phyloP scores from a whole-genome alignment of 2,329 filamentous ascomycete genomes.

The Stenocarpella maydis region DNA sequence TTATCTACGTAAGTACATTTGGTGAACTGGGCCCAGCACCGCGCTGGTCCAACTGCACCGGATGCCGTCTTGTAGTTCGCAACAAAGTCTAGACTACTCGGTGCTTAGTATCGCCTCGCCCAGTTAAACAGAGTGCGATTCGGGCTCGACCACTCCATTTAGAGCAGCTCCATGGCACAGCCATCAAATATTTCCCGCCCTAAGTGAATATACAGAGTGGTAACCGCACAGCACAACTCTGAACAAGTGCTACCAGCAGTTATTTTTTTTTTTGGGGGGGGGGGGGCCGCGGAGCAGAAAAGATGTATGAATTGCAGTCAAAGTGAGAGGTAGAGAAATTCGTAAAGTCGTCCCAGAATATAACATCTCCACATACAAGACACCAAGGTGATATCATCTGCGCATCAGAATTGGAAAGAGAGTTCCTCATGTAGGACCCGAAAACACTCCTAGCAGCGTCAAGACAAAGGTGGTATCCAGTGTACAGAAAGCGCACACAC shows the following conservation, averaged over 20 bases:
- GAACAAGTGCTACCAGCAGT: conserved; percentile 4
- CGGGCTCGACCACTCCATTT: neutral
- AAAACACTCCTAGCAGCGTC: conserved; percentile 38
- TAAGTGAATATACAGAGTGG: neutral
- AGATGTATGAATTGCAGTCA: conserved; percentile 21
- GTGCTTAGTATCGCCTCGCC: neutral
- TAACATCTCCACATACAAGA: conserved; percentile 21
- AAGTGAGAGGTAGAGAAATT: conserved; percentile 33
- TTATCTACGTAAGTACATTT: neutral
- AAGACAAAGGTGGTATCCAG: conserved; percentile 42
- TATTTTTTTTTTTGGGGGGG: neutral
- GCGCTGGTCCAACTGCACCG: neutral
- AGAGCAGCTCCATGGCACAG: neutral
- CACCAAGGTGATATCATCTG: conserved; percentile 18
- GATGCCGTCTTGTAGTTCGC: conserved; percentile 12
- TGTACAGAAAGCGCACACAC: conserved; percentile 39
- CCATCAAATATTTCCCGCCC: neutral
- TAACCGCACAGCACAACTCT: neutral
- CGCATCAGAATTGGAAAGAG: conserved; percentile 32
- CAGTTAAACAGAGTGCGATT: neutral
- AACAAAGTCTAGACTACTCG: conserved; percentile 7
- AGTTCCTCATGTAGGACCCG: conserved; percentile 35
- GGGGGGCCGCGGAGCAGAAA: conserved; percentile 7
- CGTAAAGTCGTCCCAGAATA: conserved; percentile 35
- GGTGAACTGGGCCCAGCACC: neutral